Conservation (phyloP, 768 basidiomycete genomes). For the Termitomyces sp. region DNA sequence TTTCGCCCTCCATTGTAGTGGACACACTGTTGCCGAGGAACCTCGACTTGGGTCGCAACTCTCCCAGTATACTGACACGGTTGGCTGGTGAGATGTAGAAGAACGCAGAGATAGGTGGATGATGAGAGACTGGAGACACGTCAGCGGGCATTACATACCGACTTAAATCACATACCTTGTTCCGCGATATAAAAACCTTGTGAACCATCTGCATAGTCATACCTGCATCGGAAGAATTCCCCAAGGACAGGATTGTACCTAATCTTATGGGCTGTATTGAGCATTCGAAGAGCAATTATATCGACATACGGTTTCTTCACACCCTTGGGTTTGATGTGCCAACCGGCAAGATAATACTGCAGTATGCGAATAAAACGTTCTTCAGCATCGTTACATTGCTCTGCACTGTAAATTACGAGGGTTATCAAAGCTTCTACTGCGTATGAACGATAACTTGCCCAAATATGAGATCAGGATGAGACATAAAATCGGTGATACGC, state of each 20-base stretch:
- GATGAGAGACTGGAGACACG: constrained; percentile 74
- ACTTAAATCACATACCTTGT: constrained; percentile 53
- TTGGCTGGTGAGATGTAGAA: constrained; percentile 93
- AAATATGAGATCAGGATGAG: constrained; percentile 96
- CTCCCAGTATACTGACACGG: constrained; percentile 81
- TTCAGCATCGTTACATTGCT: constrained; percentile 73
- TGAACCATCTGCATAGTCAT: constrained; percentile 85
- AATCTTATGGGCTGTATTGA: constrained; percentile 7
- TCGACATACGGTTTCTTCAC: constrained; percentile 93
- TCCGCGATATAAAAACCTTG: constrained; percentile 95
- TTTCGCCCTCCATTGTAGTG: constrained; percentile 95
- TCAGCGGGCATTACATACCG: background rate
- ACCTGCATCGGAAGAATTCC: constrained; percentile 96
- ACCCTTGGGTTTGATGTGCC: constrained; percentile 99
- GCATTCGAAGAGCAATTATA: background rate
- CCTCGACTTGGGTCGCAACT: constrained; percentile 91
- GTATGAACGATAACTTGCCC: constrained; percentile 48
- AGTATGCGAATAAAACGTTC: constrained; percentile 89
- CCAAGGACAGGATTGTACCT: constrained; percentile 97
- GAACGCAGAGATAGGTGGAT: constrained; percentile 93
- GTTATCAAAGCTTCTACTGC: background rate
- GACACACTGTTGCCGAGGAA: constrained; percentile 97
- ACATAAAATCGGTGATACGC: constrained; percentile 99
- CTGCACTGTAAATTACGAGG: constrained; percentile 47
- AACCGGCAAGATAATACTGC: constrained; percentile 95